phyloP scores from a whole-genome alignment of 495 filamentous ascomycete species.

The Penicillium paxilli region DNA sequence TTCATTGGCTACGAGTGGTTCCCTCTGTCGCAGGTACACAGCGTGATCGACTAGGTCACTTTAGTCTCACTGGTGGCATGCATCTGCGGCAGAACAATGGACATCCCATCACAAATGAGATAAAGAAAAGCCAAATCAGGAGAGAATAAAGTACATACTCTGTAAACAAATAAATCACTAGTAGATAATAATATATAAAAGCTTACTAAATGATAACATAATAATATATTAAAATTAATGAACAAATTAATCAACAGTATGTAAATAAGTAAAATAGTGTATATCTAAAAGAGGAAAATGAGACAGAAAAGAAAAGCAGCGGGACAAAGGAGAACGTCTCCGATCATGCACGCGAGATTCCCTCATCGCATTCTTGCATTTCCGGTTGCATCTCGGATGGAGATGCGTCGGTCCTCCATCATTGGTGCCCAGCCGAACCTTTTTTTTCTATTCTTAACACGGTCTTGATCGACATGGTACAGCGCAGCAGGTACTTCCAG shows the following conservation, averaged over 20 bases:
- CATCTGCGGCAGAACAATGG: conserved; percentile 10
- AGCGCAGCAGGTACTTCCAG: not conserved
- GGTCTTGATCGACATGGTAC: conserved; percentile 11
- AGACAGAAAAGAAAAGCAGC: not conserved
- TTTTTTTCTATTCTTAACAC: conserved; percentile 10
- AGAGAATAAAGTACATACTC: not conserved
- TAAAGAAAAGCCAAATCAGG: not conserved
- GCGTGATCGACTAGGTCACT: conserved; percentile 10
- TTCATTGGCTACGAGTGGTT: not conserved
- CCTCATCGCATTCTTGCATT: not conserved
- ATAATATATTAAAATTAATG: not conserved
- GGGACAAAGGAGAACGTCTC: conserved; percentile 18
- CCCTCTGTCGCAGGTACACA: conserved; percentile 14
- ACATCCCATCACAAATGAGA: not conserved
- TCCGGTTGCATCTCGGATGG: conserved; percentile 8
- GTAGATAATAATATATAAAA: not conserved
- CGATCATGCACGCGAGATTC: conserved; percentile 22
- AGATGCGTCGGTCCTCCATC: conserved; percentile 5
- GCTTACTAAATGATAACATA: too few relatives aligned
- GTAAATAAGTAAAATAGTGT: too few relatives aligned
- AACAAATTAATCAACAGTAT: not conserved
- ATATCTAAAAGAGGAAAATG: too few relatives aligned
- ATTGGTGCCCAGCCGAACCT: conserved; percentile 26
- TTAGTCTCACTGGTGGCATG: conserved; percentile 12
- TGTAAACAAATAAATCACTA: not conserved